Base-by-base conservation (phyloP, 805 yeast genomes). In the Jamesozyma jinghongensis region DNA sequence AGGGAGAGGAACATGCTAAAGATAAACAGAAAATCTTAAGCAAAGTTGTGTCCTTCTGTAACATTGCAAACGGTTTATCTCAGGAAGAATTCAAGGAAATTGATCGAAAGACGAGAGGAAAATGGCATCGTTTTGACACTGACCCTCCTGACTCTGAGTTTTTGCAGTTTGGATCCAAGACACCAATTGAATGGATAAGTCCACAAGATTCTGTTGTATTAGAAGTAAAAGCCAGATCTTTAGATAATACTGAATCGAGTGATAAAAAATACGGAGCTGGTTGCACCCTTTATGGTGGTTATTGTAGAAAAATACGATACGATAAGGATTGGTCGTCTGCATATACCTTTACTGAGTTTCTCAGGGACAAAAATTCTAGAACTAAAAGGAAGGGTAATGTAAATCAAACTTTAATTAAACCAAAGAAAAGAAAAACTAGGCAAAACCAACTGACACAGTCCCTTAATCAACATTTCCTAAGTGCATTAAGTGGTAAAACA, bases 1-100 rank as follows among this genome's bases (percentile, higher is more conserved):
- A 20, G 18, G 20, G 27, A 5, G 16, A 28, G 11, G 35, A n/a
- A 16, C 6, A 3, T 5, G 45, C 42, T 6, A 42, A 42, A 14
- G 39, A 33, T 4, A 18, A n/a, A 17, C 34, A 7, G 13, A 19
- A 34, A 20, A 37, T 34, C 12, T 44, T 48, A 7, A 50, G 46
- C 5, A 59, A 64, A 28, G 85, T 77, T 53, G 63, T 74, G 40
- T 75, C 90, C 14, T 81, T 90, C 44, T 81, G 94, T 51, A 70
- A 74, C 17, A 82, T 88, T 34, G 90, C 94, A 1, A 86, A 88
- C 53, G 97, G 97, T 1, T 75, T 90, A 43, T 73, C 85, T 8
- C 60, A 65, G 1, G 73, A 70, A 1, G 88, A 82, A 42, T 80
- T 72, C 44, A 71, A 72, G 26, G 67, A 66, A 35, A 78, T 92